Percentiles rank a stretch among this genome's conserved stretches.
Evolutionary conservation across 352 stramenopile genomes (phyloP).

Genomic region (Phytophthora pluvialis): DNA sequence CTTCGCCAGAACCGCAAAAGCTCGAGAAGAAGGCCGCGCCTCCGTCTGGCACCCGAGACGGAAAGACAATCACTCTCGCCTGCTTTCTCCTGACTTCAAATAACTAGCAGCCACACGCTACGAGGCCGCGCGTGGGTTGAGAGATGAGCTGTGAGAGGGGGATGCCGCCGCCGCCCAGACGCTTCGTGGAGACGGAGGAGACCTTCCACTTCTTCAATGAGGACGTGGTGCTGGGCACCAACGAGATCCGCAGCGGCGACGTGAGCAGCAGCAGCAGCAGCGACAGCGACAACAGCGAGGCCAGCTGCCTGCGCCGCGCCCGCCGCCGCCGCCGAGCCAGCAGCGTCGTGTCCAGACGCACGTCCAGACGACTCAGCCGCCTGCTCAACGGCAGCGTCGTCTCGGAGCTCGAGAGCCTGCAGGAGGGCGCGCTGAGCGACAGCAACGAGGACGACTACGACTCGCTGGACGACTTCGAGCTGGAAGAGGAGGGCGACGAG

Average conservation of each 20-base stretch:
- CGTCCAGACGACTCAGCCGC: constrained; percentile 29
- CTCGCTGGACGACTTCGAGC: constrained; percentile 36
- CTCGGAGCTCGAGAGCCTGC: constrained; percentile 38
- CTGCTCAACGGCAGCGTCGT: constrained; percentile 21
- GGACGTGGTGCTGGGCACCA: constrained; percentile 64
- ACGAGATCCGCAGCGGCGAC: constrained; percentile 54
- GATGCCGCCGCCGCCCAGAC: constrained; percentile 10
- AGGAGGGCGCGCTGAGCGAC: constrained; percentile 36
- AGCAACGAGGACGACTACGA: constrained; percentile 44
- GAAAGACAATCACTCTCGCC: no score
- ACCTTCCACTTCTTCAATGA: constrained; percentile 76
- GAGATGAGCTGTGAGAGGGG: background rate
- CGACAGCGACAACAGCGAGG: constrained; percentile 21
- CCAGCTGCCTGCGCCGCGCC: constrained; percentile 16
- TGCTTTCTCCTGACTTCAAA: background rate
- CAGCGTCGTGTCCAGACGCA: constrained; percentile 34
- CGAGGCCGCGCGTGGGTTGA: background rate
- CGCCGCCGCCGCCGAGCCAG: constrained; percentile 25
- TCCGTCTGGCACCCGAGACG: no score
- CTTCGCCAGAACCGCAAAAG: constrained; percentile 2
- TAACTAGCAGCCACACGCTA: no score
- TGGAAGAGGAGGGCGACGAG: constrained; percentile 32
- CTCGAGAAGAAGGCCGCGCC: background rate
- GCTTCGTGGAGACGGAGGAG: constrained; percentile 62
- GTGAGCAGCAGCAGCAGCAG: constrained; percentile 29